Conservation (phyloP, 768 basidiomycete species). For the Auriscalpium orientale region DNA sequence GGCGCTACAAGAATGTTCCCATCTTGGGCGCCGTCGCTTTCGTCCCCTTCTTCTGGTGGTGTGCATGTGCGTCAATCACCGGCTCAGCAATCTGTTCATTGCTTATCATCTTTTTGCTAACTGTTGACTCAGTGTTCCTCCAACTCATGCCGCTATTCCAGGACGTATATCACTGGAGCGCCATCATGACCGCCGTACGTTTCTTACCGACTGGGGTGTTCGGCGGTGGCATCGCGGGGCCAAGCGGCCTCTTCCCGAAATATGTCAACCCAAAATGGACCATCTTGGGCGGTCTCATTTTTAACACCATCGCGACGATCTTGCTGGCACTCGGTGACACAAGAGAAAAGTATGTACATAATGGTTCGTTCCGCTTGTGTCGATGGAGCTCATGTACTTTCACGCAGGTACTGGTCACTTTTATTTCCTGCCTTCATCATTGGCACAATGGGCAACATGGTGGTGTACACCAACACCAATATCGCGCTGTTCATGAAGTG, state of each 20-base stretch:
- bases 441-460: too few species aligned
- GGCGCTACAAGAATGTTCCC: constrained; percentile 32
- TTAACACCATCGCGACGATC: background rate
- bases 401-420: too few species aligned
- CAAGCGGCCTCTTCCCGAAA: background rate
- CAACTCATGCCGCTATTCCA: background rate
- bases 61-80: too few species aligned
- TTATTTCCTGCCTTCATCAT: too few species aligned
- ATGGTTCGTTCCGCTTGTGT: too few species aligned
- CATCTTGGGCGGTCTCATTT: background rate
- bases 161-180: background rate
- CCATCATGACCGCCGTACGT: background rate
- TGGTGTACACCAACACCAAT: too few species aligned
- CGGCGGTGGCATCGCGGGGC: background rate
- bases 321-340: background rate
- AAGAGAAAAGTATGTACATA: background rate
- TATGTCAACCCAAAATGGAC: background rate
- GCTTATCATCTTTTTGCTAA: too few species aligned
- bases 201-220: background rate
- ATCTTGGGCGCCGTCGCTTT: constrained; percentile 30
- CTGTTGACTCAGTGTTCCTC: background rate
- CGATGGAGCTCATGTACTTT: too few species aligned
- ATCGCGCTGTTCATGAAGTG: too few species aligned
- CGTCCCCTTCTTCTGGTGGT: background rate
- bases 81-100: too few species aligned